Conservation (phyloP, 768 basidiomycete species). For the Hebeloma cylindrosporum region DNA sequence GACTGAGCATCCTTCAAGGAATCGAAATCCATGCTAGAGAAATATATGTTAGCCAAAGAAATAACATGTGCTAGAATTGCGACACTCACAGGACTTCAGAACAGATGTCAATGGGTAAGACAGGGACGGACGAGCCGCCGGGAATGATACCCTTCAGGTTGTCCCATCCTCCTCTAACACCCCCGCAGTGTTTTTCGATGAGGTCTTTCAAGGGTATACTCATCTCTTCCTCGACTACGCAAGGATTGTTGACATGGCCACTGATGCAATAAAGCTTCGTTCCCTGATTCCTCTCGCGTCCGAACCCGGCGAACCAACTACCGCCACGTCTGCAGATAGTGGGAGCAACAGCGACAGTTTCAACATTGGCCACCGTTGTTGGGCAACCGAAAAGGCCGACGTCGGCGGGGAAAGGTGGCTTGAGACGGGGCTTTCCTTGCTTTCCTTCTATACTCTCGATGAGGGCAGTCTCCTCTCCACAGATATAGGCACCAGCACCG, state of each 20-base stretch:
- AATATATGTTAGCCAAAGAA: slow-evolving; percentile 10
- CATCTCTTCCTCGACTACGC: slow-evolving; percentile 99
- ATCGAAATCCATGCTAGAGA: slow-evolving; percentile 91
- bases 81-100: slow-evolving; percentile 81
- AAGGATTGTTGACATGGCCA: slow-evolving; percentile 98
- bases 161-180: slow-evolving; percentile 93
- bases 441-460: slow-evolving; percentile 98
- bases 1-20: slow-evolving; percentile 94
- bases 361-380: slow-evolving; percentile 96
- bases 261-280: slow-evolving; percentile 98
- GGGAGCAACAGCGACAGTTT: slow-evolving; percentile 96
- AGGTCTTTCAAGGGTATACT: slow-evolving; percentile 92
- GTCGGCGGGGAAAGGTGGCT: slow-evolving; percentile 98
- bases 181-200: slow-evolving; percentile 96
- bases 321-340: slow-evolving; percentile 91
- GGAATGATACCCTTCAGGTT: slow-evolving; percentile 97
- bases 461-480: slow-evolving; percentile 96
- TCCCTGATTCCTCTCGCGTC: slow-evolving; percentile 88
- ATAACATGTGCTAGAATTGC: not conserved
- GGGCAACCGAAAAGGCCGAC: slow-evolving; percentile 98
- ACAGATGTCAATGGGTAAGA: slow-evolving; percentile 81
- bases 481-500: slow-evolving; percentile 97
- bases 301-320: slow-evolving; percentile 91
- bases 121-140: slow-evolving; percentile 92
- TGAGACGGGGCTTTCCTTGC: slow-evolving; percentile 95